Percentiles rank a stretch among this genome's conserved stretches.
phyloP scores from a whole-genome alignment of 2,329 filamentous ascomycete genomes.

The Fusarium lyarnte region DNA sequence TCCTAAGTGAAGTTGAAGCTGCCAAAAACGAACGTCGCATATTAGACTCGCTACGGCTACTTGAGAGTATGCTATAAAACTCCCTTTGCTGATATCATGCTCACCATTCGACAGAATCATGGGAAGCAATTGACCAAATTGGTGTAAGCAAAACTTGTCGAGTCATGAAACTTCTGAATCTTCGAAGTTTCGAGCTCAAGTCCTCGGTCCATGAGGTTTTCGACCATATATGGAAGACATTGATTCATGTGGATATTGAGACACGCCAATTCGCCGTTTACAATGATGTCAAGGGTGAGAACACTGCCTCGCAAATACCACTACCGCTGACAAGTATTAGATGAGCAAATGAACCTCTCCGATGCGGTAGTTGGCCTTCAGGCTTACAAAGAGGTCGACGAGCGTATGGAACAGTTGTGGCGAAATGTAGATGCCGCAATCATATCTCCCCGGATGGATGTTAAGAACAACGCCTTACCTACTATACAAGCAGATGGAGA shows the following conservation, averaged over 20 bases:
- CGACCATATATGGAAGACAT: conserved; percentile 73
- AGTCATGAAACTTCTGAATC: conserved; percentile 71
- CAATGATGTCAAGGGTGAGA: conserved; percentile 60
- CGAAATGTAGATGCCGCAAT: conserved; percentile 70
- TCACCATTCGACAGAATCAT: conserved; percentile 57
- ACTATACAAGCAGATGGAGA: conserved; percentile 55
- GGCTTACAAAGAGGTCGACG: conserved; percentile 69
- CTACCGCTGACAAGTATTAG: conserved; percentile 45
- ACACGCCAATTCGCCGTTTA: conserved; percentile 65
- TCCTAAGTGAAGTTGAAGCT: conserved; percentile 70
- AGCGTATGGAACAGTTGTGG: conserved; percentile 69
- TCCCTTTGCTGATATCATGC: background rate
- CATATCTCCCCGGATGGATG: conserved; percentile 66
- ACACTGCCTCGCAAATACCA: background rate
- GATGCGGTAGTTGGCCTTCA: conserved; percentile 66
- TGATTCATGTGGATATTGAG: conserved; percentile 71
- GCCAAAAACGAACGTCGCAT: conserved; percentile 64
- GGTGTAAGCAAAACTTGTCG: conserved; percentile 70
- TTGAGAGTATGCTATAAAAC: conserved; percentile 59
- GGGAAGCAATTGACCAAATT: conserved; percentile 66
- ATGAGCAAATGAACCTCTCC: conserved; percentile 61
- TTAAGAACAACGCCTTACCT: conserved; percentile 47
- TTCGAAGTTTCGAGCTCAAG: conserved; percentile 73
- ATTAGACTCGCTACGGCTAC: conserved; percentile 64
- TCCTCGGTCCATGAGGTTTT: conserved; percentile 73